These are phyloP conservation scores for Neonothopanus nambi DNA, from an alignment of 1,284 basidiomycete species.

Conservation along the genomic window DNA sequence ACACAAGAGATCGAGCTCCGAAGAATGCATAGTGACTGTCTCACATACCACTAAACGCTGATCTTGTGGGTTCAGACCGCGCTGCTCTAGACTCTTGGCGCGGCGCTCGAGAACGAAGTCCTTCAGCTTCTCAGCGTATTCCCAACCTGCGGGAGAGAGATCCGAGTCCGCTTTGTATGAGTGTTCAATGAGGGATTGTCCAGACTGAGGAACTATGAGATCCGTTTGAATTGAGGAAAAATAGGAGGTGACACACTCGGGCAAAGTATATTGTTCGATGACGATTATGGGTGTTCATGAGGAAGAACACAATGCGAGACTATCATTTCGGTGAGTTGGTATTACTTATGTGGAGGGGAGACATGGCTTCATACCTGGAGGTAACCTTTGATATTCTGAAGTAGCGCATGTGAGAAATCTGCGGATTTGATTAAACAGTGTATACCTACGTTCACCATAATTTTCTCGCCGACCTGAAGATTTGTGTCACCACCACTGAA, in stretches of 20 bases:
- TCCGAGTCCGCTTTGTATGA: constrained; percentile 99
- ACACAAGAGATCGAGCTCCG: background rate
- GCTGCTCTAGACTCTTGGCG: constrained; percentile 65
- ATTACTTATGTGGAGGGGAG: background rate
- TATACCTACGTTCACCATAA: constrained; percentile 80
- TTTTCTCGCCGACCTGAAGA: constrained; percentile 86
- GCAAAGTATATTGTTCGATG: constrained; percentile 93
- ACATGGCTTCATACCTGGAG: constrained; percentile 54
- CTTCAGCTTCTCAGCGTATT: constrained; percentile 87
- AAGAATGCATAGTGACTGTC: background rate
- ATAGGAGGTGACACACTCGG: constrained; percentile 52
- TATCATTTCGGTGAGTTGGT: constrained; percentile 34
- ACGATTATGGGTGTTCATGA: constrained; percentile 97
- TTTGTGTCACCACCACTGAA: background rate
- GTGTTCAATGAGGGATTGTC: constrained; percentile 96
- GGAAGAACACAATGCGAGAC: constrained; percentile 93
- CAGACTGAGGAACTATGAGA: constrained; percentile 56
- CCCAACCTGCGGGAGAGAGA: constrained; percentile 92
- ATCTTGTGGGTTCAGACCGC: constrained; percentile 62
- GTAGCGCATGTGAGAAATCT: constrained; percentile 15
- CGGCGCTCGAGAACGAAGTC: constrained; percentile 83
- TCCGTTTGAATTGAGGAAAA: background rate
- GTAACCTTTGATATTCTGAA: constrained; percentile 85
- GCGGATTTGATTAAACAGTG: background rate
- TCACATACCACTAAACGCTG: constrained; percentile 72